A percentile compares a stretch with the other conserved stretches of the same genome.
phyloP scores from a whole-genome alignment of 2,329 filamentous ascomycete species.

The Cryoendolithus antarcticus region DNA sequence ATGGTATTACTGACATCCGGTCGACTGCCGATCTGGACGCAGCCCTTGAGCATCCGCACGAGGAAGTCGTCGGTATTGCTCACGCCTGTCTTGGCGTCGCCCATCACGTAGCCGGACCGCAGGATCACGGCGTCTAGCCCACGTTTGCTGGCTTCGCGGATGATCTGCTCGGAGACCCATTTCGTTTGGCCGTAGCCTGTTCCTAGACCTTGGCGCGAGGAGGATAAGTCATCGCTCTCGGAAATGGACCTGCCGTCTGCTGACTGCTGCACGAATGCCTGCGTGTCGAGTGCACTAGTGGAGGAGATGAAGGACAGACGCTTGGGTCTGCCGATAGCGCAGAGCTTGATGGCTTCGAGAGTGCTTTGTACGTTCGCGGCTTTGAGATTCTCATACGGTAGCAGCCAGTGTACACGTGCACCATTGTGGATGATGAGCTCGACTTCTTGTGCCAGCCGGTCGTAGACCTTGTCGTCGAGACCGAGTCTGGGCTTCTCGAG shows the following conservation, averaged over 20 bases:
- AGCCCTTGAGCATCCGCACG: constrained; percentile 75
- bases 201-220: constrained; percentile 61
- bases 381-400: constrained; percentile 60
- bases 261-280: constrained; percentile 67
- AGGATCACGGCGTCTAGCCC: constrained; percentile 67
- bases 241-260: constrained; percentile 54
- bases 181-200: constrained; percentile 90
- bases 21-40: constrained; percentile 60
- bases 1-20: constrained; percentile 76
- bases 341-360: constrained; percentile 62
- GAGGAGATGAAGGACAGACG: constrained; percentile 70
- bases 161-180: constrained; percentile 64
- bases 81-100: constrained; percentile 56
- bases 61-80: constrained; percentile 84
- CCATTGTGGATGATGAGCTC: constrained; percentile 71
- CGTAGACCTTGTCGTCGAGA: constrained; percentile 54
- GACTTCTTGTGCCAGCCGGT: constrained; percentile 49
- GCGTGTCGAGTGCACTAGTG: constrained; percentile 68
- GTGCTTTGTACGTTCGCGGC: constrained; percentile 71
- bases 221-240: constrained; percentile 67
- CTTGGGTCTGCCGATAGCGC: constrained; percentile 66
- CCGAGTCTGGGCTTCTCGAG: constrained; percentile 62
- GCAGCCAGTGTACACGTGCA: constrained; percentile 67
- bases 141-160: constrained; percentile 64
- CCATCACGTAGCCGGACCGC: constrained; percentile 75